These are phyloP conservation scores for Leishmania guyanensis DNA, from an alignment of 208 protist genomes.

Conservation along the genomic window DNA sequence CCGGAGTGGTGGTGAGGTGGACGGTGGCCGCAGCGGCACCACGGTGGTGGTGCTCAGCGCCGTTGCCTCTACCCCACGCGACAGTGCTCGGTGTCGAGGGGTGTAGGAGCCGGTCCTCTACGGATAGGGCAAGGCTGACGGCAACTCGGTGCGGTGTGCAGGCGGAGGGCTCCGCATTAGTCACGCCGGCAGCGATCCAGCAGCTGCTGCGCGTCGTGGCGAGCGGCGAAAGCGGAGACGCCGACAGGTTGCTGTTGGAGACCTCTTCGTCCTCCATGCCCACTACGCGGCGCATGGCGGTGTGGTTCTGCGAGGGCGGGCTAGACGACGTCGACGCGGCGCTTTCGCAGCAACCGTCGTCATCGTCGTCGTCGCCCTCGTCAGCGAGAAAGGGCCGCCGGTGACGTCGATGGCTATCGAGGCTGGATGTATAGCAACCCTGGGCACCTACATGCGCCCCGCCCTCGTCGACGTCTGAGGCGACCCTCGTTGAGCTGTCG, in stretches of 20 bases:
- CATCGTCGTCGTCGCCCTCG: neutral
- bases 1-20: neutral
- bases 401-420: neutral
- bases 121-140: conserved; percentile 10
- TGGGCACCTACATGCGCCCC: neutral
- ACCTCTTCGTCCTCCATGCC: neutral
- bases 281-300: conserved; percentile 14
- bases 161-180: neutral
- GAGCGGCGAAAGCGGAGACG: neutral
- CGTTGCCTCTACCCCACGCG: conserved; percentile 10
- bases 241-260: neutral
- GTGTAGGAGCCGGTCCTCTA: conserved; percentile 15
- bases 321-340: conserved; percentile 23
- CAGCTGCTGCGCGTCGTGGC: no score
- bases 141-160: conserved; percentile 14
- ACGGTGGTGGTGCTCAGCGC: neutral
- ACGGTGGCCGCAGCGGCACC: neutral
- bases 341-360: neutral
- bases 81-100: conserved; percentile 25
- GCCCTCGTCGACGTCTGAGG: neutral
- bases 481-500: neutral
- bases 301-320: conserved; percentile 25
- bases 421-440: neutral
- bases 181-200: neutral
- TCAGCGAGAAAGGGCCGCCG: neutral